phyloP scores from a whole-genome alignment of 805 yeast species.

The Monosporozyma siamensis region DNA sequence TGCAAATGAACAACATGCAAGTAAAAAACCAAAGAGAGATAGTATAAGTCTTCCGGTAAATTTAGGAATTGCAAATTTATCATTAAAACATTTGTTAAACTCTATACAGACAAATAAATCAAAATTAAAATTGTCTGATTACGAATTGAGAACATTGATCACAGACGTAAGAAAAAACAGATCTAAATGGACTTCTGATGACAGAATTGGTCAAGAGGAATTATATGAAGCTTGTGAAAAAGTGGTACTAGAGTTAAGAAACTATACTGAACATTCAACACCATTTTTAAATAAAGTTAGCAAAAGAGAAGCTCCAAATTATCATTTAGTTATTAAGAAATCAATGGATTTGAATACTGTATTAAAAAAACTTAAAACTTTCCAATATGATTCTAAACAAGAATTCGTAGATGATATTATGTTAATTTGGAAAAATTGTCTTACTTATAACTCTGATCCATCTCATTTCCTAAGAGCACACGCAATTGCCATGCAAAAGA shows the following conservation, averaged over 20 bases:
- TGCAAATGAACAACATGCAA: slow-evolving; percentile 9
- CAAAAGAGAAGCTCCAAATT: slow-evolving; percentile 96
- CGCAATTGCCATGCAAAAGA: slow-evolving; percentile 94
- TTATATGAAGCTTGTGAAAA: slow-evolving; percentile 95
- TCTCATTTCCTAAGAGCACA: slow-evolving; percentile 83
- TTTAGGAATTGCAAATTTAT: slow-evolving; percentile 65
- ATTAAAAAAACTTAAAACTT: slow-evolving; percentile 73
- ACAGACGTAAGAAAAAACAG: slow-evolving; percentile 91
- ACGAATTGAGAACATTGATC: slow-evolving; percentile 73
- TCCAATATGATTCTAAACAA: slow-evolving; percentile 73
- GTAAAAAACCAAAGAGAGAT: slow-evolving; percentile 17
- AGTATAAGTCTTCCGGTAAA: slow-evolving; percentile 32
- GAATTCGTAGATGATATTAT: slow-evolving; percentile 92
- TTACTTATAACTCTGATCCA: slow-evolving; percentile 90
- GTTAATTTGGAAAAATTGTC: slow-evolving; percentile 92
- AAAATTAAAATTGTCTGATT: slow-evolving; percentile 63
- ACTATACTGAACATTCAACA: slow-evolving; percentile 92
- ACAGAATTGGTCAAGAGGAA: slow-evolving; percentile 93
- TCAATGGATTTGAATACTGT: slow-evolving; percentile 98
- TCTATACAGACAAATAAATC: slow-evolving; percentile 75
- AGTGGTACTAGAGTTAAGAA: slow-evolving; percentile 80
- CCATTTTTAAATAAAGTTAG: slow-evolving; percentile 94
- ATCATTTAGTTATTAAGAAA: slow-evolving; percentile 75
- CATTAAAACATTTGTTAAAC: slow-evolving; percentile 69
- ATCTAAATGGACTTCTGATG: slow-evolving; percentile 97